A percentile compares a stretch with the other conserved stretches of the same genome.
phyloP scores from a whole-genome alignment of 371 early-diverging fungal genomes.

The Batrachochytrium dendrobatidis region DNA sequence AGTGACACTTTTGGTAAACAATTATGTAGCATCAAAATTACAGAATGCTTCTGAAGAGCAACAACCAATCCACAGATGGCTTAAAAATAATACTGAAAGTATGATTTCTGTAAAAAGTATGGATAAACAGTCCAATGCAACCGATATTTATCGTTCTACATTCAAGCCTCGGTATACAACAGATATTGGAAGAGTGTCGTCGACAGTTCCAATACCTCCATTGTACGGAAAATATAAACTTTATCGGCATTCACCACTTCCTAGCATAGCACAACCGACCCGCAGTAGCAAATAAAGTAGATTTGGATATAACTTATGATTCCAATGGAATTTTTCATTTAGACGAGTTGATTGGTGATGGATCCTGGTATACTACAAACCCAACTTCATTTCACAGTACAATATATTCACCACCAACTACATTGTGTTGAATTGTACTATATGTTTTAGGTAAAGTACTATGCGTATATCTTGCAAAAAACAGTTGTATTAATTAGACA shows the following conservation, averaged over 20 bases:
- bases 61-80: background rate
- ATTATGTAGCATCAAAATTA: slow-evolving; percentile 29
- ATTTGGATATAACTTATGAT: no score
- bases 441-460: no score
- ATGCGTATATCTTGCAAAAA: no score
- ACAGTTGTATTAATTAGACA: no score
- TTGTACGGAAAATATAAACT: slow-evolving; percentile 11
- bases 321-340: no score
- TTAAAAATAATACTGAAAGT: slow-evolving; percentile 4
- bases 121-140: background rate
- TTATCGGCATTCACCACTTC: slow-evolving; percentile 5
- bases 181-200: background rate
- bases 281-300: no score
- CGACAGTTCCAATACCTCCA: slow-evolving; percentile 3
- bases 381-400: no score
- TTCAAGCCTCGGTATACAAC: slow-evolving; percentile 5
- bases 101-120: background rate
- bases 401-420: no score
- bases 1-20: slow-evolving; percentile 25
- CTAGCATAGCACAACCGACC: slow-evolving; percentile 7
- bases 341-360: no score
- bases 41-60: background rate
- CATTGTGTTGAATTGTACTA: no score
- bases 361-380: no score
- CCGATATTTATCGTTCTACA: slow-evolving; percentile 1